These are phyloP conservation scores for Naumovozyma baii DNA, from an alignment of 805 yeast genomes.

Conservation along the genomic window DNA sequence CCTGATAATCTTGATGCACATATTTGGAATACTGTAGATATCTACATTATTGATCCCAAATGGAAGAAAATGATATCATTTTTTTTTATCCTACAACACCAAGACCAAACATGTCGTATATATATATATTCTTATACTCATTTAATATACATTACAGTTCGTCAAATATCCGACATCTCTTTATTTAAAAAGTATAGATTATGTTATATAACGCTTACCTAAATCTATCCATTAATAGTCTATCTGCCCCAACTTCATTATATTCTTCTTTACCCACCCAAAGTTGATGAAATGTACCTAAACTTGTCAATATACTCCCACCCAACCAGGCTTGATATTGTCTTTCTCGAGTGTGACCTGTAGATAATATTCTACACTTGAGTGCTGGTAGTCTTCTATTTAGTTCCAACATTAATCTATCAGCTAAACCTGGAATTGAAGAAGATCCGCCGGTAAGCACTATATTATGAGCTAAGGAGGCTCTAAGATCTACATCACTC, in stretches of 20 bases:
- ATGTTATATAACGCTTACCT: too few species aligned
- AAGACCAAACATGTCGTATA: not conserved
- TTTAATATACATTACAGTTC: not conserved
- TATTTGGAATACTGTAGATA: constrained; percentile 73
- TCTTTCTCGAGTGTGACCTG: constrained; percentile 71
- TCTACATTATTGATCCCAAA: constrained; percentile 8
- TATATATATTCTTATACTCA: not conserved
- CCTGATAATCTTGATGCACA: constrained; percentile 58
- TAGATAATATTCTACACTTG: constrained; percentile 73
- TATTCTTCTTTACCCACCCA: constrained; percentile 87
- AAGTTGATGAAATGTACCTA: constrained; percentile 90
- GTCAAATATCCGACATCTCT: constrained; percentile 4
- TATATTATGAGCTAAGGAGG: constrained; percentile 80
- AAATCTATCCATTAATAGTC: constrained; percentile 71
- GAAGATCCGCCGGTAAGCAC: constrained; percentile 81
- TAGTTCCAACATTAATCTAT: constrained; percentile 63
- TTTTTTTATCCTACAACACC: not conserved
- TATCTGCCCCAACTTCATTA: constrained; percentile 79
- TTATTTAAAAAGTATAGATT: too few species aligned
- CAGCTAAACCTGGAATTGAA: constrained; percentile 71
- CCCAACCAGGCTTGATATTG: constrained; percentile 84
- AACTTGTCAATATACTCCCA: constrained; percentile 75
- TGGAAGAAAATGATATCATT: constrained; percentile 5
- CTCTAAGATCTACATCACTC: constrained; percentile 71
- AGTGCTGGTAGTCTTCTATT: constrained; percentile 68